Base-by-base conservation (phyloP, 495 filamentous ascomycete genomes). In the Poronia punctata region DNA sequence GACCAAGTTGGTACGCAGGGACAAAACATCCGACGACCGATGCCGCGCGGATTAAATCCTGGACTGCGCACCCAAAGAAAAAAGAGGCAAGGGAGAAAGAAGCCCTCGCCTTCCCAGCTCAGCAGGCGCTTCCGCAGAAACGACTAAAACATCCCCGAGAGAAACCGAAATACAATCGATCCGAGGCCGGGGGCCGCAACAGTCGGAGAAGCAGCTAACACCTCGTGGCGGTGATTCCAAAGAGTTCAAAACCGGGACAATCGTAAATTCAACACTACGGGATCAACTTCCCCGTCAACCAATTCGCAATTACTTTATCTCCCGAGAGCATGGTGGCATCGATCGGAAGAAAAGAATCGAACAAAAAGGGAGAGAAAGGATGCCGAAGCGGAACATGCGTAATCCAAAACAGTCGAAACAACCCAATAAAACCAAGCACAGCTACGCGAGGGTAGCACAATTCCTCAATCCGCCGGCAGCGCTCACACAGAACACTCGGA, bases 191-290 rank as follows among this genome's bases (percentile, higher is more conserved):
- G 33, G 41, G 33, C 26, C 20, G 41, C 41, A 31, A 24, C 34
- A 32, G 41, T 27, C 27, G 33, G 41, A 38, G 25, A 35, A 43
- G 40, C 40, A 27, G 30, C 23, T 43, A n/a, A n/a, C 31, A n/a
- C 40, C 40, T 21, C 31, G 23, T 19, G 40, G 30, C 29, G 38
- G 22, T 30, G 38, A 41, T 33, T 12, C 26, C 18, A 17, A 41
- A 11, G 12, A 23, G 29, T 28, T 38, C 35, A 24, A 38, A 16
- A 25, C 23, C 35, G 24, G 35, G 24, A 28, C 23, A 22, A 7
- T n/a, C 4, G 26, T 16, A 17, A 22, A 27, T 18, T 19, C 28
- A 22, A 11, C 35, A 19, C 31, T 11, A 20, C 35, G n/a, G 35
- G 28, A 27, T 3, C 35, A 5, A 38, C 35, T 27, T 11, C 7